Evolutionary conservation across 495 filamentous ascomycete genomes (phyloP), one percentile per base, ranked within the genome.

Genomic region (Friedmanniomyces simplex): DNA sequence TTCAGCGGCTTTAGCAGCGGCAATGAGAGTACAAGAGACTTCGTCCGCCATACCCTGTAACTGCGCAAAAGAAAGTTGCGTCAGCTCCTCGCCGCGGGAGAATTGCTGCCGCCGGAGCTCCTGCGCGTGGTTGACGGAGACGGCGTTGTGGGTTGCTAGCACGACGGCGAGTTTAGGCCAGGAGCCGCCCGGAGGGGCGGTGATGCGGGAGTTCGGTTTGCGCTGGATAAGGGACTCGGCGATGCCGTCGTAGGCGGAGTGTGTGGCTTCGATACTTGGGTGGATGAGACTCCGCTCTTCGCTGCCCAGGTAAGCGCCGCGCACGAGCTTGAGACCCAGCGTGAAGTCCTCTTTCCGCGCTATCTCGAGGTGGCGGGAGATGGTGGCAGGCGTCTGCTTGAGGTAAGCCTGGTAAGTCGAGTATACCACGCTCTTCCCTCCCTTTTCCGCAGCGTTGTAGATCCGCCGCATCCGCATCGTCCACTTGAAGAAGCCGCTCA

Each of bases 31-130:
- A 60, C 87, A 87, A 71, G 84, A 88, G 21, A 98, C 82, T 65
- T 98, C 93, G 60, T 98, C 93, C 16, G 93, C 93, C 93, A 96
- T 96, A 21, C 93, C 93, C 76, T 91, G 86, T 7, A 98, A 79
- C 71, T 98, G 93, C 6, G 87, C 91, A 70, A 90, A 95, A 26
- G 82, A 82, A 14, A 95, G 74, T 22, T 87, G 79, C 3, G 80
- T 72, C 36, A 67, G 71, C 24, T 67, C 32, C 57, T 79, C 70
- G 1, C 72, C 76, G 1, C 56, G 66, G 14, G 63, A 56, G 0
- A 71, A 66, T 61, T 85, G 83, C 37, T 72, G 57, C 11, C 77
- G 74, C 36, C 79, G 76, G 25, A 87, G 69, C 0, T 72, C 71
- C 43, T 86, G 81, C 1, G 87, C 88, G 65, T 82, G 83, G 32